Base-by-base conservation (phyloP, 192 early-diverging fungal genomes). In the Geranomyces michiganensis region DNA sequence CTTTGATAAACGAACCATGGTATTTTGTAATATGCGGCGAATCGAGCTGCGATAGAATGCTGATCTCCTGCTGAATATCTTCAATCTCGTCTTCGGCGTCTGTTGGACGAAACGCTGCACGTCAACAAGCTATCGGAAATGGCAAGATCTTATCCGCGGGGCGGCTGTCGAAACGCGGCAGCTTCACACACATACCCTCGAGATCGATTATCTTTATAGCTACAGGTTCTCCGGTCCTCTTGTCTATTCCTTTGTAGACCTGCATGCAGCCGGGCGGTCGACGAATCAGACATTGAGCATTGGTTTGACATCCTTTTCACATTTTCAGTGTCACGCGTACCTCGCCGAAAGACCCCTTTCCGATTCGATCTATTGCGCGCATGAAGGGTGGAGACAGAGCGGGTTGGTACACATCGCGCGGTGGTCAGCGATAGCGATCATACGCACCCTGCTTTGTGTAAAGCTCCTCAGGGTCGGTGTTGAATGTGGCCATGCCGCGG, bases 121-220 rank as follows among this genome's bases (percentile, higher is more conserved):
- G 36, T 41, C 36, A 41, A 10, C 36, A 10, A 41, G 36, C 36
- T 41, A 3, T 41, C 10, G 36, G n/a, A n/a, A n/a, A n/a, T n/a
- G n/a, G n/a, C n/a, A n/a, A n/a, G n/a, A n/a, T n/a, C n/a, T 47
- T 47, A 47, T 19, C 10, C 51, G 26, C 51, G 4, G 3, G 51
- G 21, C 51, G 21, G 10, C 19, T 53, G 26, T 26, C 51, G 17
- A 6, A 60, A 29, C 31, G 22, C 55, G 10, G 14, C 4, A 60
- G 63, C 33, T 21, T 29, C 24, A n/a, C 22, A 1, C 5, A 21
- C 72, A 14, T 56, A 81, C 82, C 78, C 78, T 98, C 96, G 22
- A 99, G 80, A 78, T 99, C 94, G 74, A 99, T 96, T 49, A 98
- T 92, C 77, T 99, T 99, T 71, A 99, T 97, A 6, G 97, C 97